These are phyloP conservation scores for Microdochium paspali DNA, from an alignment of 2,329 filamentous ascomycete genomes.

Conservation along the genomic window DNA sequence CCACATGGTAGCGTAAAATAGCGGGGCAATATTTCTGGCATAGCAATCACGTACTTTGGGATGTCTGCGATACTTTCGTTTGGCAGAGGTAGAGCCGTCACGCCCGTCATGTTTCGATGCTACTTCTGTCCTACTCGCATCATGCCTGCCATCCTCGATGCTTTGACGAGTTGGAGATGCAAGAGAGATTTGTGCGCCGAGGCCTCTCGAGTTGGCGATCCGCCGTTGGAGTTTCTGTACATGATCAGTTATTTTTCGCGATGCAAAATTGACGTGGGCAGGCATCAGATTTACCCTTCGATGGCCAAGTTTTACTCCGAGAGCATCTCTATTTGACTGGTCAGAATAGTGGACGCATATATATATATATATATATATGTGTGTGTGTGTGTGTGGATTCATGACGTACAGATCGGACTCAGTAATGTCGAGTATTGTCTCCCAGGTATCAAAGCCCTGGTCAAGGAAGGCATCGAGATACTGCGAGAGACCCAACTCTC, in stretches of 20 bases:
- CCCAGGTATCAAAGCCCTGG: constrained; percentile 80
- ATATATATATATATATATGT: not conserved
- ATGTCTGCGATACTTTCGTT: constrained; percentile 70
- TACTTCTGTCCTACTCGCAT: constrained; percentile 38
- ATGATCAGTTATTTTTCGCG: constrained; percentile 6
- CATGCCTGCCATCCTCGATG: constrained; percentile 44
- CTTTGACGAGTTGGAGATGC: constrained; percentile 37
- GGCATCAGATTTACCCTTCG: constrained; percentile 51
- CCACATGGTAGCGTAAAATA: not conserved
- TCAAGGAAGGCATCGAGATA: constrained; percentile 65
- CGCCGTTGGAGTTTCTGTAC: constrained; percentile 70
- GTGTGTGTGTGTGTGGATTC: not conserved
- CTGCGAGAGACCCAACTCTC: constrained; percentile 69
- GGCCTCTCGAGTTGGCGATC: constrained; percentile 64
- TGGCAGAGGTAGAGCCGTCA: constrained; percentile 36
- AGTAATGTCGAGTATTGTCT: constrained; percentile 73
- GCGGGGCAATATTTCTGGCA: constrained; percentile 1
- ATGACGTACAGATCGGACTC: constrained; percentile 74
- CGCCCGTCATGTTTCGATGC: constrained; percentile 29
- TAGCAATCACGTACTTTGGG: constrained; percentile 53
- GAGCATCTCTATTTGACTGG: constrained; percentile 46
- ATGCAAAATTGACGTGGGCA: too few species aligned
- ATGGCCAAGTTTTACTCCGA: constrained; percentile 74
- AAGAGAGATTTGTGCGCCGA: constrained; percentile 45
- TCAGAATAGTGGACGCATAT: too few species aligned